These are phyloP conservation scores for Microcyclosporella mali DNA, from an alignment of 2,329 filamentous ascomycete genomes.

Conservation along the genomic window DNA sequence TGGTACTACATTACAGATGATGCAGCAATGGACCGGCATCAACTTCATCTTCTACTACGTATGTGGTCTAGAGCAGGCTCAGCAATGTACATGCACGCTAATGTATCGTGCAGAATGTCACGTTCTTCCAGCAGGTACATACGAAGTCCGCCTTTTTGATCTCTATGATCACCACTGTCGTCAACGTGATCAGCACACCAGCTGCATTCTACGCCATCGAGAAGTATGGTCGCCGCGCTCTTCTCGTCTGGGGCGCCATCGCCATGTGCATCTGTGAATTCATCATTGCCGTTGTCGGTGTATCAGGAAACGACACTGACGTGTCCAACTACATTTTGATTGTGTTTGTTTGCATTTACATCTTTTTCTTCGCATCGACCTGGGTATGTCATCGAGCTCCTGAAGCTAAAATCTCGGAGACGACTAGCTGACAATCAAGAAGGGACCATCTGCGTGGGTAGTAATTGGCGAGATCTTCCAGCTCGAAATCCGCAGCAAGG, in stretches of 20 bases:
- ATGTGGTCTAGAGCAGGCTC: not conserved
- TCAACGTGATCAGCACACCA: constrained; percentile 82
- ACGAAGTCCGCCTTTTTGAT: constrained; percentile 72
- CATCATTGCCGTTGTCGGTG: constrained; percentile 62
- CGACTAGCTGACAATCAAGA: not conserved
- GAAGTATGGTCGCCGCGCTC: constrained; percentile 68
- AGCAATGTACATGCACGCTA: not conserved
- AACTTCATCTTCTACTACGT: constrained; percentile 67
- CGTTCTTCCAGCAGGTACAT: constrained; percentile 79
- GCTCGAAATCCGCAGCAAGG: constrained; percentile 50
- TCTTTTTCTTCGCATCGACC: constrained; percentile 84
- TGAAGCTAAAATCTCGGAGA: not conserved
- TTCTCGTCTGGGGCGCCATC: constrained; percentile 70
- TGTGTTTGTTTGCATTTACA: constrained; percentile 83
- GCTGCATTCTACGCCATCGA: constrained; percentile 86
- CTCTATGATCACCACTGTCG: constrained; percentile 76
- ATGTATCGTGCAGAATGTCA: constrained; percentile 50
- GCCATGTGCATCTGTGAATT: constrained; percentile 84
- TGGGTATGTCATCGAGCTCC: constrained; percentile 46
- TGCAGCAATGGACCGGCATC: constrained; percentile 67
- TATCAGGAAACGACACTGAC: constrained; percentile 35
- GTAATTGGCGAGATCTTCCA: constrained; percentile 82
- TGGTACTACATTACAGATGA: constrained; percentile 43
- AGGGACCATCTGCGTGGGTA: constrained; percentile 59
- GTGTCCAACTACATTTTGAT: constrained; percentile 52